phyloP scores from a whole-genome alignment of 2,329 filamentous ascomycete genomes.

The Leptographium lundbergii region DNA sequence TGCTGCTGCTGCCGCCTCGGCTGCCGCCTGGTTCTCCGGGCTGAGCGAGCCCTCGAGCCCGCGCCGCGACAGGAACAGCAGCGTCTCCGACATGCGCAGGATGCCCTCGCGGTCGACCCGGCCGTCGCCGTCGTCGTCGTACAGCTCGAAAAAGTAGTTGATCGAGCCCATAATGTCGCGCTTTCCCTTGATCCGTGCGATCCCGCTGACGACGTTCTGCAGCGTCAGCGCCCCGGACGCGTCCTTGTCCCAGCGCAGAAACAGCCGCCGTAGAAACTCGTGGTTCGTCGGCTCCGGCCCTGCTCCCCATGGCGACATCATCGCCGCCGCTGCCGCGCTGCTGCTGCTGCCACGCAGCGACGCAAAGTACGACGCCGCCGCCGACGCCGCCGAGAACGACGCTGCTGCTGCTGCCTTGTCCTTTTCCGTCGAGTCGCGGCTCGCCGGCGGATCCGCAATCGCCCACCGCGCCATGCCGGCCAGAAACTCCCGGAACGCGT shows the following conservation, averaged over 20 bases:
- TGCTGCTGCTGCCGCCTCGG: conserved; percentile 15
- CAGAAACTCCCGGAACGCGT: conserved; percentile 88
- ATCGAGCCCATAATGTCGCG: conserved; percentile 97
- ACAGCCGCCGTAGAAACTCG: conserved; percentile 83
- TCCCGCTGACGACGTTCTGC: conserved; percentile 81
- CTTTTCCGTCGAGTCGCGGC: conserved; percentile 33
- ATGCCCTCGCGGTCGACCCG: conserved; percentile 93
- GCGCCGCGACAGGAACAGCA: conserved; percentile 82
- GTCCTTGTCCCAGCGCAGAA: conserved; percentile 77
- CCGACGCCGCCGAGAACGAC: conserved; percentile 33
- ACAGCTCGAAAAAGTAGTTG: conserved; percentile 94
- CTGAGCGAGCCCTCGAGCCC: conserved; percentile 67
- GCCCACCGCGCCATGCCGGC: conserved; percentile 88
- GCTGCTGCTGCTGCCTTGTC: conserved; percentile 31
- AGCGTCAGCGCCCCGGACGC: conserved; percentile 66
- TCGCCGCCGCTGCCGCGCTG: conserved; percentile 15
- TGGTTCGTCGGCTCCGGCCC: conserved; percentile 71
- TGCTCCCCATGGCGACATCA: conserved; percentile 39
- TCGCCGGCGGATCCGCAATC: conserved; percentile 67
- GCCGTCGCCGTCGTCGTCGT: conserved; percentile 85
- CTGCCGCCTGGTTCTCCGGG: conserved; percentile 46
- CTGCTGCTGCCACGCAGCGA: conserved; percentile 34
- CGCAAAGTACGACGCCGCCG: conserved; percentile 45
- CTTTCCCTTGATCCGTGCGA: conserved; percentile 84
- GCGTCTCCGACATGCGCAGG: conserved; percentile 80